phyloP scores from a whole-genome alignment of 2,329 filamentous ascomycete genomes.

The Talaromyces sp. region DNA sequence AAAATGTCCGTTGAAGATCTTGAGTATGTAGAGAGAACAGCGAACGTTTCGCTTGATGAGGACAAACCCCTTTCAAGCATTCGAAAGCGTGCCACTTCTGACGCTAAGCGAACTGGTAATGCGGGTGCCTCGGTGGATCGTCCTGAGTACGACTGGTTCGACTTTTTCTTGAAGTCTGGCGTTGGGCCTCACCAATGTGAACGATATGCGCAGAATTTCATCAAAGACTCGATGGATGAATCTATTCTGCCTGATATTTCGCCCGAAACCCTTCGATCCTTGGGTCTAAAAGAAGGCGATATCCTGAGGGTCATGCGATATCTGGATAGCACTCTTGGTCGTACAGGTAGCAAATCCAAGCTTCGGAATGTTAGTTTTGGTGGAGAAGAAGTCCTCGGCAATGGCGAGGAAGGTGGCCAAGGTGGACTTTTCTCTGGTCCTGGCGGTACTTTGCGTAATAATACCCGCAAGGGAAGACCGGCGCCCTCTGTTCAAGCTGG shows the following conservation, averaged over 20 bases:
- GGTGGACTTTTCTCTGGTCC: slow-evolving; percentile 88
- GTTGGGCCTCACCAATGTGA: slow-evolving; percentile 92
- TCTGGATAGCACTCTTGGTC: slow-evolving; percentile 77
- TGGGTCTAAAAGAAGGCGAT: slow-evolving; percentile 95
- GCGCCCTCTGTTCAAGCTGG: slow-evolving; percentile 82
- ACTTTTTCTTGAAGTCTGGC: slow-evolving; percentile 93
- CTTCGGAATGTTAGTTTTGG: slow-evolving; percentile 58
- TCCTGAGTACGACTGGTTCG: slow-evolving; percentile 92
- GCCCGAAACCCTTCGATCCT: slow-evolving; percentile 75
- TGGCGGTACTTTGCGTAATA: slow-evolving; percentile 88
- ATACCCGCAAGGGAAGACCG: slow-evolving; percentile 88
- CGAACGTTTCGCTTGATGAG: slow-evolving; percentile 85
- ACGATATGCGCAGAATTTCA: slow-evolving; percentile 86
- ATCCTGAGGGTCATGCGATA: slow-evolving; percentile 93
- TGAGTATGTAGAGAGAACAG: slow-evolving; percentile 86
- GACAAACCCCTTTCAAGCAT: slow-evolving; percentile 92
- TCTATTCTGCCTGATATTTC: slow-evolving; percentile 89
- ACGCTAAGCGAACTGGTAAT: slow-evolving; percentile 38
- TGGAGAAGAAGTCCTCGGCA: slow-evolving; percentile 55
- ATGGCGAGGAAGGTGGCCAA: slow-evolving; percentile 63
- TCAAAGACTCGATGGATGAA: slow-evolving; percentile 93
- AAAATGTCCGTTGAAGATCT: slow-evolving; percentile 97
- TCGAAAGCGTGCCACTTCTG: slow-evolving; percentile 39
- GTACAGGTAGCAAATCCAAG: slow-evolving; percentile 60
- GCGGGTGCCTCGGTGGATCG: slow-evolving; percentile 44